These are phyloP conservation scores for Carex littledalei DNA, from an alignment of 176 grass and related monocot genomes.

Conservation along the genomic window DNA sequence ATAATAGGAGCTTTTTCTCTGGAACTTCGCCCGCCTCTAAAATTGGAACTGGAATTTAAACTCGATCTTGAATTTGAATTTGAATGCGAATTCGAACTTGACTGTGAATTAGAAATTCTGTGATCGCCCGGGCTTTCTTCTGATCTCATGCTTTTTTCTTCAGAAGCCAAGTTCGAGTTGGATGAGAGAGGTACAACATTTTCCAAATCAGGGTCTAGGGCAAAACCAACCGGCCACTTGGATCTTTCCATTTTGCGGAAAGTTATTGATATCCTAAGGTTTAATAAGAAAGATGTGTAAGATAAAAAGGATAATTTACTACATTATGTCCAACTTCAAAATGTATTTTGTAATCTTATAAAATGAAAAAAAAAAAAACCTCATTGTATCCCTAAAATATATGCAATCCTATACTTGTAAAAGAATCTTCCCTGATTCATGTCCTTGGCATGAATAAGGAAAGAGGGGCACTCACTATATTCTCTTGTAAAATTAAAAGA, in stretches of 20 bases:
- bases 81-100: background rate
- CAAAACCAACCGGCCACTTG: slow-evolving; percentile 30
- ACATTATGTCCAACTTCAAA: background rate
- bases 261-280: slow-evolving; percentile 45
- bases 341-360: background rate
- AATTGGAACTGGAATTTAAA: background rate
- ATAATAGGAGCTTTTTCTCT: background rate
- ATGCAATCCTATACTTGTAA: background rate
- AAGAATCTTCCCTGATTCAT: background rate
- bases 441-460: background rate
- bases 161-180: background rate
- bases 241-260: slow-evolving; percentile 48
- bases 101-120: background rate
- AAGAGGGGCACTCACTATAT: background rate
- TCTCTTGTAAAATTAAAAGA: background rate
- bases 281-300: background rate
- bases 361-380: background rate
- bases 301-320: background rate
- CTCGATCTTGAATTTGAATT: background rate
- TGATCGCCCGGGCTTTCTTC: background rate
- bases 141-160: background rate
- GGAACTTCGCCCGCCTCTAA: background rate
- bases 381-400: background rate
- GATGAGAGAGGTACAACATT: slow-evolving; percentile 7
- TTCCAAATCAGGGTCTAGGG: slow-evolving; percentile 37